Percentiles rank a stretch among this genome's conserved stretches.
Evolutionary conservation across 2,329 filamentous ascomycete genomes (phyloP).

Genomic region (Cladosporium sp.): DNA sequence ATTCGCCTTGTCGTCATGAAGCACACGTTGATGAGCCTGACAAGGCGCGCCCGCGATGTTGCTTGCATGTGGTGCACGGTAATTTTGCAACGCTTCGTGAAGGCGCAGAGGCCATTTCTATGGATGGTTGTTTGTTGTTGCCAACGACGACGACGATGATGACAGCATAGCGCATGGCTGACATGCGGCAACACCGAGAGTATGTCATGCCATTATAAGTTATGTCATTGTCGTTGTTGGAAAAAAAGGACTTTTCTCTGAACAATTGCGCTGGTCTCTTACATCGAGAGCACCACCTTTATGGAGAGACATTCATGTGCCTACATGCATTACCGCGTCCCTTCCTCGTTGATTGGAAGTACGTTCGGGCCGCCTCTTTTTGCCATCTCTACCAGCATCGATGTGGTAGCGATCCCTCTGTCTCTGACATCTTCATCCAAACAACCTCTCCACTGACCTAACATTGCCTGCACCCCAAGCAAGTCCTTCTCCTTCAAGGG

Average conservation of each 20-base stretch:
- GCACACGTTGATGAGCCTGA: neutral
- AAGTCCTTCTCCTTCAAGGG: neutral
- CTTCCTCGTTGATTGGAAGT: too few species aligned
- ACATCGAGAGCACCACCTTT: too few species aligned
- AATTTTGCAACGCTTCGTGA: neutral
- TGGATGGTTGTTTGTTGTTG: too few species aligned
- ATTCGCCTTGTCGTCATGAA: neutral
- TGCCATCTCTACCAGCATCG: neutral
- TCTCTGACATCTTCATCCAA: constrained; percentile 3
- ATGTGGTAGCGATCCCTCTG: neutral
- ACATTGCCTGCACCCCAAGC: neutral
- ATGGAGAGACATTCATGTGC: too few species aligned
- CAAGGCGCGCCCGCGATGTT: neutral
- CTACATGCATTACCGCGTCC: too few species aligned
- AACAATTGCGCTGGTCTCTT: too few species aligned
- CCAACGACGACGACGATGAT: too few species aligned
- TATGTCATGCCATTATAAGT: too few species aligned
- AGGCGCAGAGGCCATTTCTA: neutral
- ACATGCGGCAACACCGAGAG: too few species aligned
- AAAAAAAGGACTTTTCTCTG: too few species aligned
- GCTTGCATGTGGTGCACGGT: neutral
- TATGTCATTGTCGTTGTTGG: too few species aligned
- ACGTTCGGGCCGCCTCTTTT: neutral
- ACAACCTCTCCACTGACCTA: neutral
- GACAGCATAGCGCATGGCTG: too few species aligned